These are phyloP conservation scores for Sporothrix pseudoabietina DNA, from an alignment of 2,329 filamentous ascomycete genomes.

Conservation along the genomic window DNA sequence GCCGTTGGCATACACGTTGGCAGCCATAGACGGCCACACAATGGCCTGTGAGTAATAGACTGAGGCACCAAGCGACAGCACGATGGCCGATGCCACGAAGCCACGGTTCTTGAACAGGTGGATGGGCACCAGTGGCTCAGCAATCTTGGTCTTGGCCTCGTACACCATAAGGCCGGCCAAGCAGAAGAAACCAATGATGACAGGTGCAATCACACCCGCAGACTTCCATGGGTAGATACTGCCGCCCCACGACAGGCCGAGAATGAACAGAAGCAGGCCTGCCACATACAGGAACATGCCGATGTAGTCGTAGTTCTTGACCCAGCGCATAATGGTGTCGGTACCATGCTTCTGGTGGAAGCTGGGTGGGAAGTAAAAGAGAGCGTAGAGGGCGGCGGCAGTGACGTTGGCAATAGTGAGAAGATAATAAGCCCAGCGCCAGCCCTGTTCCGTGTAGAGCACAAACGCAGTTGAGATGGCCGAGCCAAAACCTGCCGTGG, in stretches of 20 bases:
- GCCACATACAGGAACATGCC: constrained; percentile 51
- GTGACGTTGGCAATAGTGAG: constrained; percentile 33
- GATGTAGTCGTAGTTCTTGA: constrained; percentile 49
- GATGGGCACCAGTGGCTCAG: constrained; percentile 43
- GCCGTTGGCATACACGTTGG: constrained; percentile 37
- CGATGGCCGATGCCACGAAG: constrained; percentile 39
- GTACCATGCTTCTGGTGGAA: constrained; percentile 33
- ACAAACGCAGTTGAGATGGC: constrained; percentile 33
- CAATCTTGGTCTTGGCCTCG: constrained; percentile 42
- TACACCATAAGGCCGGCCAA: constrained; percentile 35
- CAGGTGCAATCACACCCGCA: constrained; percentile 38
- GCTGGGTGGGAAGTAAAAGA: constrained; percentile 35
- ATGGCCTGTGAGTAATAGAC: constrained; percentile 44
- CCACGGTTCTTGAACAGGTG: constrained; percentile 41
- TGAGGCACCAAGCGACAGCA: constrained; percentile 40
- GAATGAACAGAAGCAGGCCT: constrained; percentile 52
- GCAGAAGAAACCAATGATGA: constrained; percentile 33
- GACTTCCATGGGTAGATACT: constrained; percentile 44
- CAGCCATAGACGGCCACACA: constrained; percentile 39
- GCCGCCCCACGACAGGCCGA: constrained; percentile 53
- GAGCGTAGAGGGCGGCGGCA: constrained; percentile 30
- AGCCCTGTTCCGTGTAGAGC: constrained; percentile 31
- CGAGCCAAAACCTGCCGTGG: constrained; percentile 32
- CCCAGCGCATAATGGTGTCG: constrained; percentile 31
- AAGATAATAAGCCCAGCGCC: constrained; percentile 35